Evolutionary conservation across 805 yeast genomes (phyloP), one percentile per base, ranked within the genome.

Genomic region (Priceomyces haplophilus): DNA sequence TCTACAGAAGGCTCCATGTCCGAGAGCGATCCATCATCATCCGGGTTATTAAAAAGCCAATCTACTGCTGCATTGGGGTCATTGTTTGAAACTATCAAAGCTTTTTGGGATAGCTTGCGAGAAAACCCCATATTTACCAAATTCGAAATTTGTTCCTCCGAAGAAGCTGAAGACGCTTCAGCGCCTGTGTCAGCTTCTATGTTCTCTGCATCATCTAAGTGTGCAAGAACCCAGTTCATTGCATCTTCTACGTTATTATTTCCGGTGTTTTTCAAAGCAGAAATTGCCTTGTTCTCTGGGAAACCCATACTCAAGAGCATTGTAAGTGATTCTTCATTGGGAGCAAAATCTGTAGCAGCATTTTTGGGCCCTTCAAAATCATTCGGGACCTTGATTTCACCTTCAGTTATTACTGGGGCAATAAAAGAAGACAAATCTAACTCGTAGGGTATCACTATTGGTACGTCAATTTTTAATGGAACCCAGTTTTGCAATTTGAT

Each of bases 401-500:
- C 48, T 3, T 52, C 69, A 19, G 65, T 65, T 25, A 71, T 61
- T 1, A 76, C 81, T 1, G 62, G 58, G 0, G 81, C 62, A 16
- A 56, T 45, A 45, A 65, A 76, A 1, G 52, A 46, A 2, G 69
- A 60, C 1, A 91, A 47, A 45, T 76, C 71, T 34, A 85, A 52
- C 3, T 41, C 38, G 27, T 17, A 27, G 65, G 57, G 84, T 67
- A 56, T 79, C 49, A 39, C 62, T 11, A 91, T 72, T 2, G 95
- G 95, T 4, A 83, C 86, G 46, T 81, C 84, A 0, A 86, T 73
- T 59, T 93, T 93, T 0, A 79, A 71, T 0, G 98, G 97, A 1
- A 82, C 85, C 98, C 97, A 93, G 55, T 88, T 88, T 34, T 82
- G 85, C 29, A 95, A 65, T 48, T 83, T 81, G 43, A 91, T 88